Evolutionary conservation across 106 monocot genomes (phyloP), one percentile per base, ranked within the genome.

Genomic region (Allium cepa): DNA sequence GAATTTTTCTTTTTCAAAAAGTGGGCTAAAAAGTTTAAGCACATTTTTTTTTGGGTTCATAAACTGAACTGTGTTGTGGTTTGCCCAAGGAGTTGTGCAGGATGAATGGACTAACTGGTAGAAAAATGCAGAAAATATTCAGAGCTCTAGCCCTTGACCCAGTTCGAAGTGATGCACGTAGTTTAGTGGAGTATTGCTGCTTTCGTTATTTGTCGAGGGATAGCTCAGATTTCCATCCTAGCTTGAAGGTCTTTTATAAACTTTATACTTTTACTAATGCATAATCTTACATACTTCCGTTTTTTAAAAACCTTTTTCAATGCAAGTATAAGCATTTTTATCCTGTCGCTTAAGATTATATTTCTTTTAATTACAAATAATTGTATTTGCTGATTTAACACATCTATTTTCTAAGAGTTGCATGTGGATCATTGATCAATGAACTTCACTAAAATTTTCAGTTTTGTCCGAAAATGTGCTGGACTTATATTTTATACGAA

Each of bases 151-250:
- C 92, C 16, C 81, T 89, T 10, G 82, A 84, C 14, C 26, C 62
- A 15, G 11, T 83, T 7, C 83, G 59, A n/a, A 55, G 69, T 75
- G 92, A 99, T 78, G 97, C 83, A 7, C 66, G 92, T 9, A 89
- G 70, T 62, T 76, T 99, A 62, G 82, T 99, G 67, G 97, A 99
- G 75, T 99, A 99, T 74, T 86, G 89, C 60, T 99, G 92, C 75
- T 99, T 99, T 81, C 75, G 97, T 53, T 99, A 81, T 62, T 74
- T 99, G 49, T 92, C 92, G 12, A 87, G 80, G 74, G 89, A 99
- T 69, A 89, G 71, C 71, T 92, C 89, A 66, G 75, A 87, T 53
- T 79, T 99, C 50, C 89, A 99, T 73, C 87, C 88, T 53, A 83
- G 72, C 69, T 74, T 99, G 80, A 89, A 99, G 97, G 97, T 99